Evolutionary conservation across 768 basidiomycete genomes (phyloP).

Genomic region (Thelephora ganbajun): DNA sequence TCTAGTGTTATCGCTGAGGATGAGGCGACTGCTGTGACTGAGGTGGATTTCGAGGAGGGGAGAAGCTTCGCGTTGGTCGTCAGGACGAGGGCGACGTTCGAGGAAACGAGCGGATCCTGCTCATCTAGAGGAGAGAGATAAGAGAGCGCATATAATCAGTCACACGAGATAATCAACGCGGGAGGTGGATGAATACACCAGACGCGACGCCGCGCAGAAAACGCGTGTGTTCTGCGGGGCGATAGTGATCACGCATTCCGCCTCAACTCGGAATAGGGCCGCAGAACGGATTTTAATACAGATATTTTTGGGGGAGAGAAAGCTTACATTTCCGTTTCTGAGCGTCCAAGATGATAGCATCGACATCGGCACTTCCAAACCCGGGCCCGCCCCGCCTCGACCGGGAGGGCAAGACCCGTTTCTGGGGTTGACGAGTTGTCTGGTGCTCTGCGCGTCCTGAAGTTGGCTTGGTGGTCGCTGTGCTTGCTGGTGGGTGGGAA

Average conservation of each 20-base stretch:
- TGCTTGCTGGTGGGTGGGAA: too few relatives aligned
- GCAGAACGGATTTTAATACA: neutral
- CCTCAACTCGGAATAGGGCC: too few relatives aligned
- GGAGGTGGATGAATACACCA: neutral
- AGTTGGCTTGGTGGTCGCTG: too few relatives aligned
- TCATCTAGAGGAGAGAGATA: slow-evolving; percentile 33
- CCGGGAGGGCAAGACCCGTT: slow-evolving; percentile 73
- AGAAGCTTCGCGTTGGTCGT: slow-evolving; percentile 54
- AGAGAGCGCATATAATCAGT: slow-evolving; percentile 1
- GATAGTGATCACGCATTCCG: too few relatives aligned
- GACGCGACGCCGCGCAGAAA: too few relatives aligned
- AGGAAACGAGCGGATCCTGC: slow-evolving; percentile 57
- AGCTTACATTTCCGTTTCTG: slow-evolving; percentile 59
- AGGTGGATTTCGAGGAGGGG: slow-evolving; percentile 21
- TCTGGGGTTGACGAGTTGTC: slow-evolving; percentile 22
- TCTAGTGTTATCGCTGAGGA: neutral
- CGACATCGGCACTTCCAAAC: slow-evolving; percentile 65
- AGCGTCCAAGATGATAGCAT: slow-evolving; percentile 74
- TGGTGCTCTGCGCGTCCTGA: too few relatives aligned
- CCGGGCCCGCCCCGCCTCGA: slow-evolving; percentile 71
- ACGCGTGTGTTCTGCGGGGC: too few relatives aligned
- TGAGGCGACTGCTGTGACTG: slow-evolving; percentile 9
- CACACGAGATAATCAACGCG: neutral
- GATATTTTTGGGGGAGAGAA: neutral
- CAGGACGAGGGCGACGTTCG: slow-evolving; percentile 49